Conservation (phyloP, 495 filamentous ascomycete species). For the Usnea hakonensis region DNA sequence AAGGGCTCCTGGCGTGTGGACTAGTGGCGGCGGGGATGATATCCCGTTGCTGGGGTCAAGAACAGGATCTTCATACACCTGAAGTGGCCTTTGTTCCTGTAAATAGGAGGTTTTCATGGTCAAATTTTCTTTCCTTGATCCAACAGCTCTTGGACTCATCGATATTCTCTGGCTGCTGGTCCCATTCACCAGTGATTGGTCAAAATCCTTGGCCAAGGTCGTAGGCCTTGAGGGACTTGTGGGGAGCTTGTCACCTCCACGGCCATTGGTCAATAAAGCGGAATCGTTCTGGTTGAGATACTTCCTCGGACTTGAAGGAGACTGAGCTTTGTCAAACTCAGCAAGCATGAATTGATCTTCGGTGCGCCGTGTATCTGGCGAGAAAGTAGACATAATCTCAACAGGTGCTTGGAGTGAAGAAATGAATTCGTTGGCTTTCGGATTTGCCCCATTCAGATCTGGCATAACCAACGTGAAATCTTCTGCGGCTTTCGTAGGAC, state of each 20-base stretch:
- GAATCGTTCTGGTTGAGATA: background rate
- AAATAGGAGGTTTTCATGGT: background rate
- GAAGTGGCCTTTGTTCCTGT: slow-evolving; percentile 23
- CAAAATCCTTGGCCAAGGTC: slow-evolving; percentile 5
- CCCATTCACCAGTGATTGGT: background rate
- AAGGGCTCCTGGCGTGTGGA: slow-evolving; percentile 18
- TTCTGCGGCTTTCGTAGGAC: slow-evolving; percentile 20
- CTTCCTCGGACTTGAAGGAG: slow-evolving; percentile 5
- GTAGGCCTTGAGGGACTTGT: slow-evolving; percentile 10
- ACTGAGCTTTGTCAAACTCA: background rate
- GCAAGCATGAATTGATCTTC: slow-evolving; percentile 7
- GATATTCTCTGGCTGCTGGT: slow-evolving; percentile 14
- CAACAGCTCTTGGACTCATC: slow-evolving; percentile 20
- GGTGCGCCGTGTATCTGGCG: background rate
- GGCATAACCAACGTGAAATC: slow-evolving; percentile 16
- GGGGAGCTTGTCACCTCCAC: background rate
- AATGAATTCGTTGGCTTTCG: background rate
- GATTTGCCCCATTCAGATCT: background rate
- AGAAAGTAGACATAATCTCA: background rate
- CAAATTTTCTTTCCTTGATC: slow-evolving; percentile 19
- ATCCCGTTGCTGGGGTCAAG: slow-evolving; percentile 9
- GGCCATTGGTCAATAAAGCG: background rate
- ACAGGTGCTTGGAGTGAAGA: background rate
- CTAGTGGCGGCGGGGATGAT: slow-evolving; percentile 1
- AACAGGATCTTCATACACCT: slow-evolving; percentile 41